Evolutionary conservation across 495 filamentous ascomycete genomes (phyloP), one percentile per base, ranked within the genome.

Genomic region (Penicillium egyptiacum): DNA sequence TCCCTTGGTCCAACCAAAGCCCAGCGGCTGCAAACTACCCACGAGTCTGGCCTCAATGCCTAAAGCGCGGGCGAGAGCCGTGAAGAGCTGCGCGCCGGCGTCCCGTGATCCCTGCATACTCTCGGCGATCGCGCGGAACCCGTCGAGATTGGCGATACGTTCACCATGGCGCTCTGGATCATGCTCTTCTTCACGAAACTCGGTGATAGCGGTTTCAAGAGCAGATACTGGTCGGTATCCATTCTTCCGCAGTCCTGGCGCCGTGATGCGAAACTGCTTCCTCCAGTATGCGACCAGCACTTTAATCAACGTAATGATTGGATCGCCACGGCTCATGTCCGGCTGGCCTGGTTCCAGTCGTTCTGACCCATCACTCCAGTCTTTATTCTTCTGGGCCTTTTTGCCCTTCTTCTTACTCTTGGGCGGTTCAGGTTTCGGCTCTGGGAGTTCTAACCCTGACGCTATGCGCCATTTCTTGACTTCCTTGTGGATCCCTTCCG

Each of bases 21-120:
- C 94, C 1, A 91, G 68, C 16, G 94, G 88, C 59, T 98, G 94
- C 11, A 99, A 71, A 69, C 82, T 96, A 14, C 86, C 86, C 10
- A 97, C 86, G 62, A 98, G 74, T 40, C 91, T 79, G 19, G 88
- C 83, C 57, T 96, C 90, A 12, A 96, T 75, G 0, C 87, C 88
- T 17, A 99, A 64, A 4, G 86, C 92, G 56, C 95, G 80, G n/a
- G 97, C 68, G 22, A 99, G 72, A 8, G 91, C 90, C 0, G 91
- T 94, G 59, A 99, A 98, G 0, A 99, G 82, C 68, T 96, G 91
- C 2, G 88, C 88, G 5, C 91, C 92, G 17, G 94, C 79, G 68
- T 98, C 94, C 46, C 92, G 82, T 60, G 90, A 96, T 0, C 94
- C 95, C 46, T 84, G 77, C 70, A 89, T 91, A 47, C 79, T 72